Percentiles rank a stretch among this genome's conserved stretches.
phyloP scores from a whole-genome alignment of 257 asterid species.

The Cruciata laevipes region DNA sequence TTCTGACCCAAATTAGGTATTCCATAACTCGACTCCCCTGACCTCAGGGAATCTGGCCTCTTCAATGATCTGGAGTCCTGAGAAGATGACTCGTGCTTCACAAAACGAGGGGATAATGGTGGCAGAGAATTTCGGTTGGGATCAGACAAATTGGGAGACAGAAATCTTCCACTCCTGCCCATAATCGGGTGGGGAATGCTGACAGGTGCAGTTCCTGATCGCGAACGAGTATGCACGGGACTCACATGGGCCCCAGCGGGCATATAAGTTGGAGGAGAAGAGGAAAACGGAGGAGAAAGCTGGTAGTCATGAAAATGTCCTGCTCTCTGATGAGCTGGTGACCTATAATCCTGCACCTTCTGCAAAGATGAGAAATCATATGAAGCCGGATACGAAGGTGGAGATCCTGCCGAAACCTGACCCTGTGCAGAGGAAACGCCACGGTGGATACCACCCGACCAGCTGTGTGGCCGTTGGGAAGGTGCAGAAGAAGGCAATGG shows the following conservation, averaged over 20 bases:
- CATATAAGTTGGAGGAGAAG: slow-evolving; percentile 69
- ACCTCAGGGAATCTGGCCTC: slow-evolving; percentile 56
- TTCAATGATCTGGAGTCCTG: slow-evolving; percentile 75
- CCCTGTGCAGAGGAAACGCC: slow-evolving; percentile 40
- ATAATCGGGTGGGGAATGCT: slow-evolving; percentile 81
- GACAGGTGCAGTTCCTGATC: slow-evolving; percentile 78
- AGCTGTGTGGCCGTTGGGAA: slow-evolving; percentile 81
- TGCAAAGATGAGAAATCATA: slow-evolving; percentile 48
- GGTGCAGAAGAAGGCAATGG: slow-evolving; percentile 46
- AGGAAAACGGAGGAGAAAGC: slow-evolving; percentile 87
- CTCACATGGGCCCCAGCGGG: slow-evolving; percentile 32
- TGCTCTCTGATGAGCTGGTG: slow-evolving; percentile 37
- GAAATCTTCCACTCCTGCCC: slow-evolving; percentile 66
- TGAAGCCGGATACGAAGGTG: slow-evolving; percentile 59
- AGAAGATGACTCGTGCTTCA: slow-evolving; percentile 62
- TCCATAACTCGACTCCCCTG: slow-evolving; percentile 51
- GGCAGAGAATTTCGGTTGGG: slow-evolving; percentile 83
- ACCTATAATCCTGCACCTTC: slow-evolving; percentile 46
- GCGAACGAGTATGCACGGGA: slow-evolving; percentile 37
- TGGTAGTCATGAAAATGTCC: slow-evolving; percentile 47
- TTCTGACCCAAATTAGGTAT: slow-evolving; percentile 49
- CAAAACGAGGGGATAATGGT: slow-evolving; percentile 71
- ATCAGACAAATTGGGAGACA: slow-evolving; percentile 84
- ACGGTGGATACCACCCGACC: slow-evolving; percentile 85
- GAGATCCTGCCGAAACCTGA: slow-evolving; percentile 59